Conservation (phyloP, 352 stramenopile genomes). For the Phytophthora pinifolia region DNA sequence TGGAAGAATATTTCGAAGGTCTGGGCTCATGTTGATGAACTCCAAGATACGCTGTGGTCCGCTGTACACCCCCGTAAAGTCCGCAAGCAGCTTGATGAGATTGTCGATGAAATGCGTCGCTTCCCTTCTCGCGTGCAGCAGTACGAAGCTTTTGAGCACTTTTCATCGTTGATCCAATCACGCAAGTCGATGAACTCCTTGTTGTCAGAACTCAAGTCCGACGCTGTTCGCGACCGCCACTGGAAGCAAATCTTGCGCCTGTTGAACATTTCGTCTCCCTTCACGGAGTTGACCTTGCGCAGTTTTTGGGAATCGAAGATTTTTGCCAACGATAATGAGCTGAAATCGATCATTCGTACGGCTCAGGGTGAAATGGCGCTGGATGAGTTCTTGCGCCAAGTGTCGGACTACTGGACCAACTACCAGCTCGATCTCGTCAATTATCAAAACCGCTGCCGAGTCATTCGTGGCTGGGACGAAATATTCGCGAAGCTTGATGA, state of each 20-base stretch:
- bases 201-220: constrained; percentile 97
- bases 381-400: constrained; percentile 98
- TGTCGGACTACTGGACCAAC: constrained; percentile 89
- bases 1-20: constrained; percentile 95
- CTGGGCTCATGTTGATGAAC: constrained; percentile 83
- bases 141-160: constrained; percentile 97
- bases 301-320: constrained; percentile 97
- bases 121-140: constrained; percentile 96
- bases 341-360: constrained; percentile 96
- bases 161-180: constrained; percentile 92
- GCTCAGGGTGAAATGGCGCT: constrained; percentile 99
- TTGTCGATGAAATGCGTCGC: constrained; percentile 96
- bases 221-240: constrained; percentile 98
- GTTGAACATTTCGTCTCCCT: constrained; percentile 92
- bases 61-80: constrained; percentile 95
- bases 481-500: constrained; percentile 99
- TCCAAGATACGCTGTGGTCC: constrained; percentile 95
- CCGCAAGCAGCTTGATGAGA: constrained; percentile 94
- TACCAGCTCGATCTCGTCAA: constrained; percentile 92
- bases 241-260: constrained; percentile 98
- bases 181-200: constrained; percentile 94
- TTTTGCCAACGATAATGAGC: constrained; percentile 91
- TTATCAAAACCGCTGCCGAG: constrained; percentile 94
- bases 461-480: constrained; percentile 99
- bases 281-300: constrained; percentile 96